Conservation (phyloP, 139 green algal species). For the Ettlia oleoabundans region DNA sequence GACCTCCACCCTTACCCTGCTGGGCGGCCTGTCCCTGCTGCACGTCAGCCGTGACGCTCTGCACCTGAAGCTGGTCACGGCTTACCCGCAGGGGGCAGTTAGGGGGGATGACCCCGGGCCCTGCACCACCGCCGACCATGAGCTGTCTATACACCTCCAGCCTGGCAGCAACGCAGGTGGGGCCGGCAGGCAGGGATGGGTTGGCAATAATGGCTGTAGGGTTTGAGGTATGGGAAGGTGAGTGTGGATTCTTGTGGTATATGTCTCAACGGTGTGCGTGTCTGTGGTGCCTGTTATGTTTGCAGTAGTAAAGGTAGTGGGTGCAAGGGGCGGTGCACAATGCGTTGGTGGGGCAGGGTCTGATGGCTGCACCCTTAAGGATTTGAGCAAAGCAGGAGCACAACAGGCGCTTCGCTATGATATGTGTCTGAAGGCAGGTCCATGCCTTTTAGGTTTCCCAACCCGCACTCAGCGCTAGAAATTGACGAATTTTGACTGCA, state of each 20-base stretch:
- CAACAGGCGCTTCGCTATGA: too few species aligned
- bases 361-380: too few species aligned
- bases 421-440: too few species aligned
- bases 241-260: too few species aligned
- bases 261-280: too few species aligned
- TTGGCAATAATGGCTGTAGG: background rate
- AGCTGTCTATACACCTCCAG: constrained; percentile 21
- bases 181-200: too few species aligned
- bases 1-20: constrained; percentile 18
- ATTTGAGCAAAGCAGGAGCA: too few species aligned
- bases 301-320: background rate
- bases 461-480: too few species aligned
- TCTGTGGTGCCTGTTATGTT: background rate
- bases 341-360: too few species aligned
- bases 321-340: background rate
- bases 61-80: constrained; percentile 35
- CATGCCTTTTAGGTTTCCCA: background rate
- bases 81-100: constrained; percentile 1
- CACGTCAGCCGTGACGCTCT: constrained; percentile 2
- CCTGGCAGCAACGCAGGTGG: background rate
- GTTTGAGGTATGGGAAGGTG: background rate
- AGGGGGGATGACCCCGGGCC: background rate
- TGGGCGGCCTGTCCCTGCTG: constrained; percentile 38
- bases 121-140: constrained; percentile 16
- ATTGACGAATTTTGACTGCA: background rate